Base-by-base conservation (phyloP, 164 flowering plant species). In the Sedum album region DNA sequence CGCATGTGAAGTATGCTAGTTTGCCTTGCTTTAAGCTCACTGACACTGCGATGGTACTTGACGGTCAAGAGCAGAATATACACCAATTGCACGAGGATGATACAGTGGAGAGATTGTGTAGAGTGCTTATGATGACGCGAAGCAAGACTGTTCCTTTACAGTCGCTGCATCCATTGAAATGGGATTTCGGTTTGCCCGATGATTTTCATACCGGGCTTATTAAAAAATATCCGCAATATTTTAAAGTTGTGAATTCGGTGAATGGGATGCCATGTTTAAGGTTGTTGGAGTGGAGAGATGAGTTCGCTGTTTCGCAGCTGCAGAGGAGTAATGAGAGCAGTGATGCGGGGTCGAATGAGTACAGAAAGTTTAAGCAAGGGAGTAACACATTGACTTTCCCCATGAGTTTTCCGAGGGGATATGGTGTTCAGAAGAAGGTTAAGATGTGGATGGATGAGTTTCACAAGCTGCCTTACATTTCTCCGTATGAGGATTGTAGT, bases 381-480 rank as follows among this genome's bases (percentile, higher is more conserved):
- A 68, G 79, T 64, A 70, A 82, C 1, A 72, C 82, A 0, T 65
- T 94, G 74, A 79, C 82, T 10, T 94, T 91, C 73, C 92, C 93
- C 0, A 80, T 91, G 93, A 90, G 77, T 68, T 94, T 89, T 71
- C 99, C 99, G 0, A 80, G 86, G 71, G 92, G 97, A 14, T 94
- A 91, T 72, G 97, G 97, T 4, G 86, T 68, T 14, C 90, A 86
- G 70, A 94, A 82, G 77, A 90, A 90, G 83, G 97, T 94, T 57
- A 84, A 66, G 71, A 86, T 89, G 33, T 94, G 99, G 97, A 91
- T 94, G 99, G 90, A 86, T 33, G 96, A 90, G 74, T 94, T 91
- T 79, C 92, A 94, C 69, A 88, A 85, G 76, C 74, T 94, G 60
- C 96, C 99, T 0, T 91, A 94, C 74, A 84, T 91, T 71, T 94